These are phyloP conservation scores for Quercus berberidifolia DNA, from an alignment of 306 rosid genomes.

Conservation along the genomic window DNA sequence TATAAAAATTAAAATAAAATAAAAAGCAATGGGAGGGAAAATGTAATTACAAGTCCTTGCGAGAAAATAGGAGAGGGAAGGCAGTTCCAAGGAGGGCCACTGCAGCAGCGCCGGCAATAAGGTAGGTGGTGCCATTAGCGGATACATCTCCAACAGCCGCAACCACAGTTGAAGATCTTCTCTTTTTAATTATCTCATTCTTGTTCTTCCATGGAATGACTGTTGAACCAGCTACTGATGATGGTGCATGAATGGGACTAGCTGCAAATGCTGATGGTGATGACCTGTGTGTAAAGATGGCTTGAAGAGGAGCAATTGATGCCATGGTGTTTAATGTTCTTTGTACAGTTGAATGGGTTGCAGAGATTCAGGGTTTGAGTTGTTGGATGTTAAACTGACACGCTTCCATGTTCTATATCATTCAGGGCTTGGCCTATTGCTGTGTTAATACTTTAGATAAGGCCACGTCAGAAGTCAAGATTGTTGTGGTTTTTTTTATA, in stretches of 20 bases:
- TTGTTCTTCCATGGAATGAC: slow-evolving; percentile 18
- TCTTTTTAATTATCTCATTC: slow-evolving; percentile 20
- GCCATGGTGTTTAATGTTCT: slow-evolving; percentile 33
- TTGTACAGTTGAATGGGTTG: background rate
- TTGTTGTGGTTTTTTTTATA: slow-evolving; percentile 39
- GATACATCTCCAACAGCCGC: slow-evolving; percentile 84
- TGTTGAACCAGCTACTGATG: slow-evolving; percentile 13
- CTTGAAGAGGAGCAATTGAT: slow-evolving; percentile 32
- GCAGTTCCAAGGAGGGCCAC: slow-evolving; percentile 86
- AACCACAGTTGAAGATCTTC: slow-evolving; percentile 44
- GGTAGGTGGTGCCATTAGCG: slow-evolving; percentile 54
- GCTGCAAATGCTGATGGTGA: background rate
- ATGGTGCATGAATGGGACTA: background rate
- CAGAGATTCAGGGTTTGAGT: background rate
- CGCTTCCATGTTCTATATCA: background rate
- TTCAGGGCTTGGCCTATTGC: background rate
- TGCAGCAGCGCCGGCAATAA: slow-evolving; percentile 68
- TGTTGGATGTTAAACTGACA: slow-evolving; percentile 26
- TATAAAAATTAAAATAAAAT: too few relatives aligned
- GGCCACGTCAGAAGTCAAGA: slow-evolving; percentile 47
- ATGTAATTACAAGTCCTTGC: slow-evolving; percentile 67
- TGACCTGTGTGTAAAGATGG: slow-evolving; percentile 17
- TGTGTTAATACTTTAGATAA: slow-evolving; percentile 42
- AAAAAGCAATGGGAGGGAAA: background rate
- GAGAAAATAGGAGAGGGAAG: slow-evolving; percentile 79